phyloP scores from a whole-genome alignment of 495 filamentous ascomycete species.

The Xylaria sp. region DNA sequence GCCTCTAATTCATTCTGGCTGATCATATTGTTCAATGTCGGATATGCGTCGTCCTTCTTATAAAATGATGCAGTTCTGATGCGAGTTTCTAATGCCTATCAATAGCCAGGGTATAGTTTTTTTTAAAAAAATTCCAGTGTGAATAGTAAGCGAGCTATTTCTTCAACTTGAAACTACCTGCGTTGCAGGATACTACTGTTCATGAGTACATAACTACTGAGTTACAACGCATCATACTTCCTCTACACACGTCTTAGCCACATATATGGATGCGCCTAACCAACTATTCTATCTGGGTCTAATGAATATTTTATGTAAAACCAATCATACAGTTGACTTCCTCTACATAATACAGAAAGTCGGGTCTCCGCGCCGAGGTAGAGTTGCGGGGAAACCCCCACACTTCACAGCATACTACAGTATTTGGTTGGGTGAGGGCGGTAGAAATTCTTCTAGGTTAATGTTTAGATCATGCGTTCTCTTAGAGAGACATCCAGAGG shows the following conservation, averaged over 20 bases:
- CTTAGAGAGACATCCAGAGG: not conserved
- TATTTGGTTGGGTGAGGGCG: not conserved
- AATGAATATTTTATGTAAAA: not conserved
- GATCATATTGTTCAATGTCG: too few relatives aligned
- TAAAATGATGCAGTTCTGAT: not conserved
- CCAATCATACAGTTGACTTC: not conserved
- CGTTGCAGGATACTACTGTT: not conserved
- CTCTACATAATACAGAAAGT: not conserved
- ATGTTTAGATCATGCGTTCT: not conserved
- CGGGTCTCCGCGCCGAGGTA: not conserved
- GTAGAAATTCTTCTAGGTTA: not conserved
- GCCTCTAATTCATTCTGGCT: too few relatives aligned
- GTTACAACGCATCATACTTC: not conserved
- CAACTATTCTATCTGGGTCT: not conserved
- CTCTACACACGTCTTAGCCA: not conserved
- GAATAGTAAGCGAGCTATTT: not conserved
- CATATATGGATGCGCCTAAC: not conserved
- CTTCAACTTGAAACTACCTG: not conserved
- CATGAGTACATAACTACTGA: not conserved
- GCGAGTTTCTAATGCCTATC: not conserved
- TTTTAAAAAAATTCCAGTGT: too few relatives aligned
- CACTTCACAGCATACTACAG: not conserved
- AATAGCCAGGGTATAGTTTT: too few relatives aligned
- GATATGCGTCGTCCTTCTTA: not conserved
- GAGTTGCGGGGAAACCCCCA: not conserved